A percentile compares a stretch with the other conserved stretches of the same genome.
Evolutionary conservation across 495 filamentous ascomycete species (phyloP).

Genomic region (Ascodesmis nigricans): DNA sequence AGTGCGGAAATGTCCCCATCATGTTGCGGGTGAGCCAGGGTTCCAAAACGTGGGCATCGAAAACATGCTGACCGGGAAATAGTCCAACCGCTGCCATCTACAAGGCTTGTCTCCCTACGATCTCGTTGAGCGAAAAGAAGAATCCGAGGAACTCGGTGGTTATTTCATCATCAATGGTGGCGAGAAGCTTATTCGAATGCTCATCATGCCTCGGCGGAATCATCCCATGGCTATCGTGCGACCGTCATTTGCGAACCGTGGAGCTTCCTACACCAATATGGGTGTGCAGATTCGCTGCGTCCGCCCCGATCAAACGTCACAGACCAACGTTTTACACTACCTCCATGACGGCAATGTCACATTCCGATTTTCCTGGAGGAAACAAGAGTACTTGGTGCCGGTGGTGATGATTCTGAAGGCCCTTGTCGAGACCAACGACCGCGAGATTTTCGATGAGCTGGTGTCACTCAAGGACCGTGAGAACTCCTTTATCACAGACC

Average conservation of each 20-base stretch:
- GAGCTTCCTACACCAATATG: constrained; percentile 62
- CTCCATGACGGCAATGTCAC: constrained; percentile 85
- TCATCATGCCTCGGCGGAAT: constrained; percentile 72
- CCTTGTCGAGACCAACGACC: constrained; percentile 82
- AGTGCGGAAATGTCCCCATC: constrained; percentile 72
- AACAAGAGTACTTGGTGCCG: constrained; percentile 83
- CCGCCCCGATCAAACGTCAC: constrained; percentile 85
- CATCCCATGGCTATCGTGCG: constrained; percentile 85
- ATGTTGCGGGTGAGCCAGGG: constrained; percentile 53
- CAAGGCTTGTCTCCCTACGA: constrained; percentile 59
- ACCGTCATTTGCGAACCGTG: constrained; percentile 66
- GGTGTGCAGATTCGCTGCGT: constrained; percentile 82
- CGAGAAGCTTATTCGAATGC: constrained; percentile 84
- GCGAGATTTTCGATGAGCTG: constrained; percentile 80
- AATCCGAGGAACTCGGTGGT: constrained; percentile 80
- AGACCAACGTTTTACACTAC: constrained; percentile 93
- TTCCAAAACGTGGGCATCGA: neutral
- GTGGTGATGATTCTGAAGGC: constrained; percentile 95
- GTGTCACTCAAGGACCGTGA: constrained; percentile 53
- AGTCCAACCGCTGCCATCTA: constrained; percentile 79
- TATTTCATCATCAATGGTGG: constrained; percentile 84
- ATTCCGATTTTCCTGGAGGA: constrained; percentile 94
- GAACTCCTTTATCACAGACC: constrained; percentile 86
- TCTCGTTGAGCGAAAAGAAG: constrained; percentile 57
- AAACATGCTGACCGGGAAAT: constrained; percentile 7